Evolutionary conservation across 305 asterid species (phyloP).

Genomic region (Euphrasia arctica): DNA sequence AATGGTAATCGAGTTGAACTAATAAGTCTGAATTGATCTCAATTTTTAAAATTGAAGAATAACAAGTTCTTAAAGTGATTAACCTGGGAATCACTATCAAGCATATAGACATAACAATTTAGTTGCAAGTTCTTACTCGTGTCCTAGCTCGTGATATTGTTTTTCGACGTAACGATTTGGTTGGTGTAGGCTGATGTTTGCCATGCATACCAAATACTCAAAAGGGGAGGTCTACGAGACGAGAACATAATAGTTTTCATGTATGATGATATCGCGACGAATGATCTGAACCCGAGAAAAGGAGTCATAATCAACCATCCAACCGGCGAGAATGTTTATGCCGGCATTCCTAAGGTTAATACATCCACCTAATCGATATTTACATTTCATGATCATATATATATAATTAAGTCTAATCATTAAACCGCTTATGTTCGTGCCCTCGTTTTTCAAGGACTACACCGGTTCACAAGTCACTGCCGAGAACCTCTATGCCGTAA

Average conservation of each 20-base stretch:
- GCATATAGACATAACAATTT: background rate
- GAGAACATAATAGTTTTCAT: slow-evolving; percentile 86
- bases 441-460: slow-evolving; percentile 50
- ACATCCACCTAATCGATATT: background rate
- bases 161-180: background rate
- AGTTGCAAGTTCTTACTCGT: background rate
- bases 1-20: no score
- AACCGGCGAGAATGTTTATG: slow-evolving; percentile 69
- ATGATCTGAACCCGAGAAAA: slow-evolving; percentile 62
- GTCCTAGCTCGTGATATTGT: background rate
- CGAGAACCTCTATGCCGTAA: slow-evolving; percentile 67
- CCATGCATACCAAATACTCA: slow-evolving; percentile 89
- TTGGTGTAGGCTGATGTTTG: slow-evolving; percentile 77
- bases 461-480: slow-evolving; percentile 65
- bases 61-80: no score
- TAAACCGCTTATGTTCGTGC: no score
- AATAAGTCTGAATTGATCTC: no score
- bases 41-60: no score
- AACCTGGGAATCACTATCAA: no score
- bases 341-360: slow-evolving; percentile 80
- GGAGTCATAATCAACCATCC: slow-evolving; percentile 84
- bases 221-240: slow-evolving; percentile 76
- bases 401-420: no score
- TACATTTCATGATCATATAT: no score
- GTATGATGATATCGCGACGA: slow-evolving; percentile 84